Percentiles rank a stretch among this genome's conserved stretches.
phyloP scores from a whole-genome alignment of 2,329 filamentous ascomycete genomes.

The Dactylellina leptospora region DNA sequence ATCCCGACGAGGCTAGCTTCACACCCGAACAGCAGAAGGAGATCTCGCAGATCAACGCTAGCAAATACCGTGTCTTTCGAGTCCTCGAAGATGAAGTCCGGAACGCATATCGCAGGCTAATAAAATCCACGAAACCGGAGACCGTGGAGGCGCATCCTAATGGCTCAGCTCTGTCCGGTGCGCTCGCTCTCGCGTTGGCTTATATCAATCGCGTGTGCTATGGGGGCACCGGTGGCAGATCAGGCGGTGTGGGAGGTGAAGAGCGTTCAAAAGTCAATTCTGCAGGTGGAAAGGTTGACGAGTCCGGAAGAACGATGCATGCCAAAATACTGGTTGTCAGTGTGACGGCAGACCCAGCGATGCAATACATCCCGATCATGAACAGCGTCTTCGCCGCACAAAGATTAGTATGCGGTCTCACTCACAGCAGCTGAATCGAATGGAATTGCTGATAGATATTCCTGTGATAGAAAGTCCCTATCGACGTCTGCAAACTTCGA shows the following conservation, averaged over 20 bases:
- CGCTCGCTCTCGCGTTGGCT: slow-evolving; percentile 84
- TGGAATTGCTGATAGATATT: not conserved
- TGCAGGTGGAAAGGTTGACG: slow-evolving; percentile 52
- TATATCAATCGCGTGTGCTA: slow-evolving; percentile 87
- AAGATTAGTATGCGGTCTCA: slow-evolving; percentile 59
- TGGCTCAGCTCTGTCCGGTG: slow-evolving; percentile 83
- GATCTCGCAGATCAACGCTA: slow-evolving; percentile 61
- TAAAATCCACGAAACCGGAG: slow-evolving; percentile 72
- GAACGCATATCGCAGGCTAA: slow-evolving; percentile 75
- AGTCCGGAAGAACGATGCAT: slow-evolving; percentile 64
- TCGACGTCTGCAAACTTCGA: slow-evolving; percentile 88
- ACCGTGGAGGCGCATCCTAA: slow-evolving; percentile 71
- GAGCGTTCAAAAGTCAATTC: slow-evolving; percentile 58
- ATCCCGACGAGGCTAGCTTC: slow-evolving; percentile 65
- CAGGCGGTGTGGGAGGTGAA: slow-evolving; percentile 58
- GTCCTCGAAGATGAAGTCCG: slow-evolving; percentile 84
- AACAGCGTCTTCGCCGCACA: slow-evolving; percentile 97
- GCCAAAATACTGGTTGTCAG: slow-evolving; percentile 89
- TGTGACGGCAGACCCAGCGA: slow-evolving; percentile 85
- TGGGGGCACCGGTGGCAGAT: slow-evolving; percentile 65
- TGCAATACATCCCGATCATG: slow-evolving; percentile 97
- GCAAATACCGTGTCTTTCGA: slow-evolving; percentile 93
- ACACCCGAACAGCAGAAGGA: slow-evolving; percentile 62
- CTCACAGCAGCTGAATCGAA: not conserved
- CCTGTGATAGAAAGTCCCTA: slow-evolving; percentile 75